Evolutionary conservation across 352 stramenopile species (phyloP), one percentile per base, ranked within the genome.

Genomic region (Globisporangium paroecandrum): DNA sequence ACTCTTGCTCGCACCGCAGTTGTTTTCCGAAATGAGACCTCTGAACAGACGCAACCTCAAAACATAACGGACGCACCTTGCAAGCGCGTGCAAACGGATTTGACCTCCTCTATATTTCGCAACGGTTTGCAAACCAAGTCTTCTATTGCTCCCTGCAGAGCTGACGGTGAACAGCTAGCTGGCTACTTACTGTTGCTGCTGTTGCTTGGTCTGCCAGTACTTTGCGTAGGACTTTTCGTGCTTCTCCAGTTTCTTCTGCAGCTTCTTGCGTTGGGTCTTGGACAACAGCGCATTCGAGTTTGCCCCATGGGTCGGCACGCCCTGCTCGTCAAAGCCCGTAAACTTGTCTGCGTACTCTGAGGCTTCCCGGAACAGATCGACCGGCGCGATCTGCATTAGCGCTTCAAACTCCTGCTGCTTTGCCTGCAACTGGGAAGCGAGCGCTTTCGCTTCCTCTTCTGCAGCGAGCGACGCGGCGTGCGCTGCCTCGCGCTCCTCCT

Each of bases 211-310:
- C 62, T 81, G 36, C 85, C 82, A 93, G 62, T 82, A 90, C 70
- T 88, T 93, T 5, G 43, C 64, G 60, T 89, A 89, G 25, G 86
- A 79, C 61, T 89, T 89, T 70, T 20, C 6, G 43, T 51, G 43
- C 43, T 51, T 51, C 43, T 51, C 43, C 4, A 51, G 43, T 18
- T 51, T 51, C 43, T 51, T 51, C 43, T 12, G 43, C 43, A 95
- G 74, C 64, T 95, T 95, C 65, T 95, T 95, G 57, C 74, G 71
- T 73, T 89, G 82, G 13, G 74, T 90, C 56, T 95, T 93, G 24
- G 74, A 83, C 27, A 93, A 58, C 22, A 64, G 58, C 38, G 81
- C 70, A n/a, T 71, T 54, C 38, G 75, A 69, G 15, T 64, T 54
- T 1, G 56, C 67, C 25, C 88, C 82, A 20, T 85, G 70, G 13